Evolutionary conservation across 176 grass and related monocot genomes (phyloP), one percentile per base, ranked within the genome.

Genomic region (Carex littledalei): DNA sequence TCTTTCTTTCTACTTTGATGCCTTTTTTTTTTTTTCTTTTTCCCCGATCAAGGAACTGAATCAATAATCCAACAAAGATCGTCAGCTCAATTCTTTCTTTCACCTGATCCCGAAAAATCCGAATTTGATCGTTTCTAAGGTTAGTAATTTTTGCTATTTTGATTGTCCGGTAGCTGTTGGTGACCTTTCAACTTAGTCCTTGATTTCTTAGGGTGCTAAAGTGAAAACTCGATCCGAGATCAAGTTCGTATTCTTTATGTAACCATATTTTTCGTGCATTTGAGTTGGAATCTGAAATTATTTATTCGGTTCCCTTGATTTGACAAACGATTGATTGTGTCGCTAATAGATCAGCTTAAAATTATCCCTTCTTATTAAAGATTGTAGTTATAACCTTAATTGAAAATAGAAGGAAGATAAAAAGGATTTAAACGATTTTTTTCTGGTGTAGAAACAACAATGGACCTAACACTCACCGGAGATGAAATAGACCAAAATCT

Each of bases 401-500:
- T 22, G 12, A 15, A 1, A 26, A 4, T 8, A 32, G 14, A 56
- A 16, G 20, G 21, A 15, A 3, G 49, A 55, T 55, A 55, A 78
- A 78, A 50, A 7, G 31, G 12, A 34, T 39, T 37, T 37, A 41
- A 39, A 70, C 34, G 39, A n/a, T 41, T 41, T 66, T 26, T 3
- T 29, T 57, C 17, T 65, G 56, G 59, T 82, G 79, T 49, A 82
- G 79, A 35, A 75, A 29, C 49, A 85, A 50, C 12, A 63, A 85
- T 85, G 83, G 83, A 34, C 47, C 24, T 71, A 13, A 32, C 9
- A 17, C 8, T 35, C 17, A 31, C n/a, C 0, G 43, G 64, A 12
- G 69, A 74, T 35, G 81, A 54, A 26, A 87, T 87, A 82, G 95
- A 97, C 87, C 87, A 90, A 84, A 94, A 88, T 87, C 78, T 93